Base-by-base conservation (phyloP, 2,329 filamentous ascomycete species). In the Colletotrichum sojae region DNA sequence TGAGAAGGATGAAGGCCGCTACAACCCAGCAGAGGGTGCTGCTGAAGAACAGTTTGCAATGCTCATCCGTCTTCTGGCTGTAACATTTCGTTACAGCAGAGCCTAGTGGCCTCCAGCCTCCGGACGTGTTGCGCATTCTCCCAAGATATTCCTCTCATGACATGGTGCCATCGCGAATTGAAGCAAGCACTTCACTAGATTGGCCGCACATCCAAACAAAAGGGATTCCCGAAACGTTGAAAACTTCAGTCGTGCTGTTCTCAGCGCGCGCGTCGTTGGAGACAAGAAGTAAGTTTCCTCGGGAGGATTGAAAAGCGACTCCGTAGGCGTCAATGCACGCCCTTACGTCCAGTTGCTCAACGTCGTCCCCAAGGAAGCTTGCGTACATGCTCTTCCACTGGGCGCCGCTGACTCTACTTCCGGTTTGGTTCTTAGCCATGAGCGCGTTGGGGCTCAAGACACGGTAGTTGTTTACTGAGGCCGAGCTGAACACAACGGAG, bases 11-110 rank as follows among this genome's bases (percentile, higher is more conserved):
- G 0, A 63, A 1, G 1, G 9, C 4, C 1, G 43, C 27, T 0
- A 63, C 43, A 27, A 10, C 10, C 60, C 52, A 63, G 60, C 52
- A 63, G 1, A 56, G 6, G 5, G 2, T 3, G 2, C 9, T 56
- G 27, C 60, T 56, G 13, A 56, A 63, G 5, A 56, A n/a, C 6
- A 63, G 4, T 20, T 51, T 63, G 27, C 6, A 56, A 6, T 49
- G 52, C 27, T 56, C 43, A 2, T 56, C 15, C 4, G 27, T 43
- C 18, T 40, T 15, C 25, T 56, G 3, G 15, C 43, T 63, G 16
- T 51, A 56, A 27, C 52, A 63, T 8, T 36, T 4, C 1, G 2
- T 4, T 6, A 40, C 20, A 8, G 1, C 1, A 6, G 27, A n/a
- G 22, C 13, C 6, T 9, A 10, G 4, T 1, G 20, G 13, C 3